Evolutionary conservation across 148 eudicot genomes (phyloP), one percentile per base, ranked within the genome.

Genomic region (Silene uniflora): DNA sequence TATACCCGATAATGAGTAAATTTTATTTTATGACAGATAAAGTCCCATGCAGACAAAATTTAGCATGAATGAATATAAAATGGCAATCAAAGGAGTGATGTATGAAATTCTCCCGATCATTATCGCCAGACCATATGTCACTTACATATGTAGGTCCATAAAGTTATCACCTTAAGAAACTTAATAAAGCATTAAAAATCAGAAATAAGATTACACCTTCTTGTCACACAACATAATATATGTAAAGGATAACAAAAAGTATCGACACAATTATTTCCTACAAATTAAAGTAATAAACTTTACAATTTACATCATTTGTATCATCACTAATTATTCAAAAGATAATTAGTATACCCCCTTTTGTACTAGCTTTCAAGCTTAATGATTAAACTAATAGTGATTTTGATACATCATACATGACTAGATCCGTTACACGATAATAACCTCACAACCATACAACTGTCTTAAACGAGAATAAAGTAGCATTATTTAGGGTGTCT

Each of bases 401-500:
- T 3, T 35, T 6, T 35, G 42, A 29, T 29, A 22, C 12, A 8
- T n/a, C n/a, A n/a, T n/a, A n/a, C n/a, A n/a, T n/a, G n/a, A n/a
- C n/a, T n/a, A n/a, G n/a, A n/a, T n/a, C n/a, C n/a, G n/a, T n/a
- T n/a, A n/a, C n/a, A n/a, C n/a, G n/a, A n/a, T n/a, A n/a, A n/a
- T n/a, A n/a, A n/a, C n/a, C n/a, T n/a, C n/a, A n/a, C n/a, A n/a
- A n/a, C n/a, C n/a, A n/a, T n/a, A n/a, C n/a, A n/a, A n/a, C n/a
- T n/a, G n/a, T n/a, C n/a, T n/a, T 2, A 21, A 21, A 21, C 23
- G 24, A 49, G 52, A 7, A 56, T 55, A 9, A 7, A 7, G 44
- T 39, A 39, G 10, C 62, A 52, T 65, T 72, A 61, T 52, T 73
- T 42, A 27, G 73, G 73, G 55, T 69, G 74, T 55, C 79, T 84